These are phyloP conservation scores for Phoma sp. DNA, from an alignment of 2,329 filamentous ascomycete genomes.

Conservation along the genomic window DNA sequence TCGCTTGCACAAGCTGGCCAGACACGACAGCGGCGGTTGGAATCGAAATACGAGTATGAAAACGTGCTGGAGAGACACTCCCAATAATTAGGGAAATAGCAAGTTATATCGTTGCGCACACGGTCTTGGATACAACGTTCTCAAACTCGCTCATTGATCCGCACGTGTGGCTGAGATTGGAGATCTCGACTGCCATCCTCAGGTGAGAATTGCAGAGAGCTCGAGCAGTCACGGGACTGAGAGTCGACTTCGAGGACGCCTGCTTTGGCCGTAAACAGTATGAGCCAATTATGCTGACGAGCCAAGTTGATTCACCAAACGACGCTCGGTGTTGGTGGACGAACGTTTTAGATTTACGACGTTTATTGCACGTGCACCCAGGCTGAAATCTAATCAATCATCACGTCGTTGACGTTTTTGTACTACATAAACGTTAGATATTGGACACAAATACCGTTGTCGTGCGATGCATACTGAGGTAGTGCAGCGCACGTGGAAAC, in stretches of 20 bases:
- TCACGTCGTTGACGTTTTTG: not conserved
- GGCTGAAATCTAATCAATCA: too few species aligned
- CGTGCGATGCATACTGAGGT: not conserved
- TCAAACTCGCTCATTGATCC: conserved; percentile 10
- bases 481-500: conserved; percentile 24
- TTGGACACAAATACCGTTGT: not conserved
- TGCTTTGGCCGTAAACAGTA: too few species aligned
- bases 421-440: not conserved
- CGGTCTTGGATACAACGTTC: not conserved
- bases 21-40: not conserved
- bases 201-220: not conserved
- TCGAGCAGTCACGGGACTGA: too few species aligned
- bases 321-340: not conserved
- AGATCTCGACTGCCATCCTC: not conserved
- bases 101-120: not conserved
- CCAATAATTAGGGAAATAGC: not conserved
- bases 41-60: not conserved
- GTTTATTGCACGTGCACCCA: too few species aligned
- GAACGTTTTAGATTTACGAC: not conserved
- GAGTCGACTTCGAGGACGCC: too few species aligned
- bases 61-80: not conserved
- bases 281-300: too few species aligned
- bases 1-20: too few species aligned
- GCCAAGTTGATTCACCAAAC: not conserved
- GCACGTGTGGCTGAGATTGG: not conserved